Evolutionary conservation across 2,329 filamentous ascomycete species (phyloP), one percentile per base, ranked within the genome.

Genomic region (Sporothrix brasiliensis): DNA sequence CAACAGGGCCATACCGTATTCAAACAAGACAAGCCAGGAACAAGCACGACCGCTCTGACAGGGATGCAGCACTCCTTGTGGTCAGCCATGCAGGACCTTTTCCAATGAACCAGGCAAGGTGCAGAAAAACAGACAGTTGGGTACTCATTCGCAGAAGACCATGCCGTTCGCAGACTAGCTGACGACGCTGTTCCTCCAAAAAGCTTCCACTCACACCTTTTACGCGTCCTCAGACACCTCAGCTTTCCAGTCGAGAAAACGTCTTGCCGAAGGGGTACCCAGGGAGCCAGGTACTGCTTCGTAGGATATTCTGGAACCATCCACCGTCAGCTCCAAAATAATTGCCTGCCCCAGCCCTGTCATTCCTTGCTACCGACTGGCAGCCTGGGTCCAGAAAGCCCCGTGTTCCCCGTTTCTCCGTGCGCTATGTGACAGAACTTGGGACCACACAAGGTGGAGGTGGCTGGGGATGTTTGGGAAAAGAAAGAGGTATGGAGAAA

Each of bases 271-370:
- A 60, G 24, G 24, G 67, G 50, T 60, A 24, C 39, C 39, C 4
- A n/a, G n/a, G n/a, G n/a, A n/a, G n/a, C n/a, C n/a, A 34, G 34
- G 34, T 34, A 34, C 7, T 34, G 34, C 34, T 34, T 34, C 6
- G 34, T 14, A 16, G 54, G 44, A n/a, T 65, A 39, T 68, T 54
- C 30, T 69, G 58, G 68, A 63, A 69, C 68, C 56, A 69, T 53
- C 44, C 47, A 47, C 68, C 56, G 47, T 61, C 19, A 5, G n/a
- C 39, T 47, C 52, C 6, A 34, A 34, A 34, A 34, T 34, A 34
- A 34, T 34, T 34, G 24, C 53, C 53, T 34, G 58, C 4, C 11
- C 56, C 58, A 24, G 58, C 30, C 39, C 39, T 61, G 39, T 34
- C 60, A 27, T 50, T 21, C 56, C 47, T 27, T 68, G 7, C n/a